A percentile compares a stretch with the other conserved stretches of the same genome.
These are phyloP conservation scores for Pythium angustatum DNA, from an alignment of 352 stramenopile species.

Conservation along the genomic window DNA sequence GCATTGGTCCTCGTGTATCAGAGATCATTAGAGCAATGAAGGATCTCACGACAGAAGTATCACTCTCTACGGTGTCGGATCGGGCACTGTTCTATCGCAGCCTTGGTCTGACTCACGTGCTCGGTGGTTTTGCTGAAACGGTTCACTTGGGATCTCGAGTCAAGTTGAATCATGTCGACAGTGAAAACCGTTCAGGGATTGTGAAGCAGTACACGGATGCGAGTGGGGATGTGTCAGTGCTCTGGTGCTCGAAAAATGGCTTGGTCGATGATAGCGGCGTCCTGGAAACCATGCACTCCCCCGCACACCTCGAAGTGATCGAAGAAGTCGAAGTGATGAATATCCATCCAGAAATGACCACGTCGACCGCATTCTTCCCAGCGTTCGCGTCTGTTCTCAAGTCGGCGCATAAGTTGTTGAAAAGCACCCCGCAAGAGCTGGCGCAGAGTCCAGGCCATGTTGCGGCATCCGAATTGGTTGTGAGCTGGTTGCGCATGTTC, in stretches of 20 bases:
- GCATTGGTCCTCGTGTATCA: not conserved
- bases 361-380: conserved; percentile 15
- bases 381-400: conserved; percentile 28
- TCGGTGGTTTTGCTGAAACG: conserved; percentile 26
- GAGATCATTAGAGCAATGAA: conserved; percentile 13
- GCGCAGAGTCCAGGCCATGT: conserved; percentile 6
- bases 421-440: conserved; percentile 9
- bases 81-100: conserved; percentile 14
- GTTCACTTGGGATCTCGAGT: conserved; percentile 20
- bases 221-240: conserved; percentile 5
- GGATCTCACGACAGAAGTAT: not conserved
- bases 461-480: conserved; percentile 43
- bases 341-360: conserved; percentile 1
- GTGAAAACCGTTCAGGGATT: conserved; percentile 2
- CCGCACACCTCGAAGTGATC: not conserved
- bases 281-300: not conserved
- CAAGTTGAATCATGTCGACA: not conserved
- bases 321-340: conserved; percentile 1
- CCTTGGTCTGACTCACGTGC: conserved; percentile 18
- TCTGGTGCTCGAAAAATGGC: not conserved
- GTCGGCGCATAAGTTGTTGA: conserved; percentile 25
- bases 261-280: not conserved
- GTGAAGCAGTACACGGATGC: conserved; percentile 15
- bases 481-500: conserved; percentile 58
- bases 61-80: conserved; percentile 7